These are phyloP conservation scores for Aspergillus diversus DNA, from an alignment of 495 filamentous ascomycete genomes.

Conservation along the genomic window DNA sequence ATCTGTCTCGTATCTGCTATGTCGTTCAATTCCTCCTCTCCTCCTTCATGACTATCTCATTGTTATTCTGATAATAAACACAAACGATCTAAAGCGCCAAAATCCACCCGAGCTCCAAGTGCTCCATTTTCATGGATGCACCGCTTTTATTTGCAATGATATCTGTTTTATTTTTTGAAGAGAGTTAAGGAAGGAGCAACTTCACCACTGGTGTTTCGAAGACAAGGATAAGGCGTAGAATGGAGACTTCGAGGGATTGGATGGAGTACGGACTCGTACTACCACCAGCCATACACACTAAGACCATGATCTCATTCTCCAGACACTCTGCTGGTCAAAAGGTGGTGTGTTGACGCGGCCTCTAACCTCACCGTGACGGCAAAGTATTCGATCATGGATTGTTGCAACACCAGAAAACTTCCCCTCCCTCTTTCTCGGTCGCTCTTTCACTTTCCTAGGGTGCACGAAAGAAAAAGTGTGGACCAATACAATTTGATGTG, in stretches of 20 bases:
- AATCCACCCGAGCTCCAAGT: no score
- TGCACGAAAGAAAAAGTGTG: neutral
- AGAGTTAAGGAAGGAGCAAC: neutral
- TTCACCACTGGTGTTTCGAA: neutral
- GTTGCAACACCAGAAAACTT: neutral
- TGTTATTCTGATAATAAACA: no score
- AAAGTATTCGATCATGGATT: neutral
- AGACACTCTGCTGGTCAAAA: neutral
- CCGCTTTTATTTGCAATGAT: no score
- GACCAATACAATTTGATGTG: constrained; percentile 14
- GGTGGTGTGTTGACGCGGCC: neutral
- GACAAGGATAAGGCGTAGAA: no score
- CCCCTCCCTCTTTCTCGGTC: neutral
- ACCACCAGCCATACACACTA: neutral
- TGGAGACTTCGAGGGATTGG: no score
- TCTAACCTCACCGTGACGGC: neutral
- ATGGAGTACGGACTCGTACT: neutral
- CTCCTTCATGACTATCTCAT: no score
- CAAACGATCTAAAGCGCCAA: no score
- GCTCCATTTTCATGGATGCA: no score
- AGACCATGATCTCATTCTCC: neutral
- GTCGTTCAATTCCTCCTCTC: no score
- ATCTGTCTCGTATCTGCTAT: no score
- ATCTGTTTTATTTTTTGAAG: no score
- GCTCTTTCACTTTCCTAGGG: neutral